Percentiles rank a stretch among this genome's conserved stretches.
Conservation (phyloP, 495 filamentous ascomycete species). For the Hypomontagnella monticulosa region DNA sequence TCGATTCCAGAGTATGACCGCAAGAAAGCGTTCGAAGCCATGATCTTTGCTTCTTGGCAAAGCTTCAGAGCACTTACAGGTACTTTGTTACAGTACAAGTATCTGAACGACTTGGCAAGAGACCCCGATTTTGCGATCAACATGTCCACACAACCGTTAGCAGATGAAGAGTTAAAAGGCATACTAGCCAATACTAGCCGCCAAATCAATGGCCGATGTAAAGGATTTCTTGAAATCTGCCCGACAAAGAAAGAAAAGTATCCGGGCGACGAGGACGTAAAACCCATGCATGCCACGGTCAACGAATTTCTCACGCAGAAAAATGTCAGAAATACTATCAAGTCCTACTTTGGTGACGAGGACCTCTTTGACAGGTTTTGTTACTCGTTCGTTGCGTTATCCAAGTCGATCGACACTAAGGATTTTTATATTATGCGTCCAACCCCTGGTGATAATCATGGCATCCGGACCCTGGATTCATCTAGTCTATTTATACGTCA, state of each 20-base stretch:
- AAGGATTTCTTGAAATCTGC: constrained; percentile 26
- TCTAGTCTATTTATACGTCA: too few species aligned
- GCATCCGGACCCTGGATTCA: too few species aligned
- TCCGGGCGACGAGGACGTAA: constrained; percentile 1
- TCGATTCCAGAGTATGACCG: constrained; percentile 26
- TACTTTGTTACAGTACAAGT: constrained; percentile 26
- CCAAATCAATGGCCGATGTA: constrained; percentile 33
- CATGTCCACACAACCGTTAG: background rate
- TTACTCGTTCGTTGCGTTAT: constrained; percentile 18
- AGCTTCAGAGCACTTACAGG: background rate
- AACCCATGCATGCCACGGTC: constrained; percentile 15
- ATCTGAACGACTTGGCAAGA: constrained; percentile 28
- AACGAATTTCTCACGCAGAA: constrained; percentile 5
- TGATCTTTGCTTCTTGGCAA: constrained; percentile 9
- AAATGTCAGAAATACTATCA: background rate
- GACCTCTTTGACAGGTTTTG: background rate
- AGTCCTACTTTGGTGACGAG: background rate
- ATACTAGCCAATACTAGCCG: background rate
- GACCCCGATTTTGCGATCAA: constrained; percentile 20
- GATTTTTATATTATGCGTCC: background rate
- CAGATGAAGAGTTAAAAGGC: background rate
- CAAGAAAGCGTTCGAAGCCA: constrained; percentile 20
- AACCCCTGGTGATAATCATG: too few species aligned
- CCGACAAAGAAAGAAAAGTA: background rate
- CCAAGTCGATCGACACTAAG: constrained; percentile 15